Percentiles rank a stretch among this genome's conserved stretches.
Conservation (phyloP, 768 basidiomycete species). For the Boletus vinaceobasis region DNA sequence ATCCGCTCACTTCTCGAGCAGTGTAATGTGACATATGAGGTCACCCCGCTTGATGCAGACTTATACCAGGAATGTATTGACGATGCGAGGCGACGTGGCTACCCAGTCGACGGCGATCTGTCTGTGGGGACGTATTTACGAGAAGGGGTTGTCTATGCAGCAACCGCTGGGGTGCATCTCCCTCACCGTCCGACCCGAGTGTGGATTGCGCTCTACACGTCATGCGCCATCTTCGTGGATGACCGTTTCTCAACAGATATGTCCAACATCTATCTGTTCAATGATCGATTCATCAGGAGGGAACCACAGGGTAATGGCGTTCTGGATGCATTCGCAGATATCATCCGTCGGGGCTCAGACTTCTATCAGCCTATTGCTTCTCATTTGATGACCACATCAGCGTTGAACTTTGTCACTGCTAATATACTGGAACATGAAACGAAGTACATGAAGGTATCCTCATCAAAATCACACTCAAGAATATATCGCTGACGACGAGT, state of each 20-base stretch:
- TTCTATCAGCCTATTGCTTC: constrained; percentile 29
- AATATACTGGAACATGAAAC: constrained; percentile 33
- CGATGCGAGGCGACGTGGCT: constrained; percentile 24
- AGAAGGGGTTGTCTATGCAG: constrained; percentile 28
- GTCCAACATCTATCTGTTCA: constrained; percentile 32
- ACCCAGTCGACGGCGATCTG: constrained; percentile 19
- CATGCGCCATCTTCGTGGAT: constrained; percentile 37
- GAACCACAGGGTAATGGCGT: constrained; percentile 28
- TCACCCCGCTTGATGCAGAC: constrained; percentile 10
- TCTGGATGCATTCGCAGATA: constrained; percentile 34
- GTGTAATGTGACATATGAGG: constrained; percentile 13
- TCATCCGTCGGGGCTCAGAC: constrained; percentile 29
- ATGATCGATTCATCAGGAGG: constrained; percentile 28
- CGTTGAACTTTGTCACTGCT: constrained; percentile 35
- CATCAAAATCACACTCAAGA: too few relatives aligned
- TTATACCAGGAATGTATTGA: constrained; percentile 22
- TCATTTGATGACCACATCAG: constrained; percentile 36
- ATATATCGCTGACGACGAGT: neutral
- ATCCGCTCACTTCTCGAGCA: constrained; percentile 14
- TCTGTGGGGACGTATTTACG: constrained; percentile 31
- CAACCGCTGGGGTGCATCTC: constrained; percentile 31
- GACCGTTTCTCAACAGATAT: constrained; percentile 19
- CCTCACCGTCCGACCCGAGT: constrained; percentile 10
- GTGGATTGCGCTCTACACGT: constrained; percentile 40
- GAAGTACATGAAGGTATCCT: constrained; percentile 24